Conservation (phyloP, 805 yeast genomes). For the Yueomyces sp. region DNA sequence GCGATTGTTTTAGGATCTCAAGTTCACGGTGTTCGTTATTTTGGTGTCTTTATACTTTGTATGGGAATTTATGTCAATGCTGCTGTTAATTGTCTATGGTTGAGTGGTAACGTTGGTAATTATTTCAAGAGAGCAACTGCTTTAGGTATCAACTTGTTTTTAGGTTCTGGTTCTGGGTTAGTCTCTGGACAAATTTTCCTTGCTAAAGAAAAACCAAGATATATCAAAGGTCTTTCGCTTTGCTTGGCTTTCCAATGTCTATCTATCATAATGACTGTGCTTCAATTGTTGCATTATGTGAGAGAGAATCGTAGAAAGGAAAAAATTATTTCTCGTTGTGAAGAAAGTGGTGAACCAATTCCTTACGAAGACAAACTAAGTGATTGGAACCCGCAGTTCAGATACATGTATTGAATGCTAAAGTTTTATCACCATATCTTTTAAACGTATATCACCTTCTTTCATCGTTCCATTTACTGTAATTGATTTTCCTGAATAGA, state of each 20-base stretch:
- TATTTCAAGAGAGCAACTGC: slow-evolving; percentile 29
- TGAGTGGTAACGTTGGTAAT: slow-evolving; percentile 28
- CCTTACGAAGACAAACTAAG: slow-evolving; percentile 23
- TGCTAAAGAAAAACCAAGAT: slow-evolving; percentile 27
- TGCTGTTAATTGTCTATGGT: slow-evolving; percentile 28
- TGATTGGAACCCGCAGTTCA: slow-evolving; percentile 32
- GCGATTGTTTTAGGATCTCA: slow-evolving; percentile 22
- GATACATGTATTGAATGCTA: slow-evolving; percentile 28
- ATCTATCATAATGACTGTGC: slow-evolving; percentile 26
- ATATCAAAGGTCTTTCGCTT: slow-evolving; percentile 27
- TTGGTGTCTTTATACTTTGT: slow-evolving; percentile 27
- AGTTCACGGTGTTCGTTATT: slow-evolving; percentile 26
- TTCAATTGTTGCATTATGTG: slow-evolving; percentile 21
- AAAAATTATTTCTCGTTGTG: slow-evolving; percentile 21
- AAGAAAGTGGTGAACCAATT: slow-evolving; percentile 22
- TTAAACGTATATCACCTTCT: not conserved
- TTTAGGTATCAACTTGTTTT: slow-evolving; percentile 25
- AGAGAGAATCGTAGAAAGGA: slow-evolving; percentile 27
- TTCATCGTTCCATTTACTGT: not conserved
- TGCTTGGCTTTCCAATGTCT: slow-evolving; percentile 31
- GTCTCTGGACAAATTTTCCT: slow-evolving; percentile 28
- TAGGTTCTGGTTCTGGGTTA: slow-evolving; percentile 27
- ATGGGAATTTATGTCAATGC: slow-evolving; percentile 29
- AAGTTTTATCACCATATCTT: not conserved
- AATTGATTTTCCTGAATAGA: too few relatives aligned